Evolutionary conservation across 2,329 filamentous ascomycete genomes (phyloP), one percentile per base, ranked within the genome.

Genomic region (Geoglossum cookeanum): DNA sequence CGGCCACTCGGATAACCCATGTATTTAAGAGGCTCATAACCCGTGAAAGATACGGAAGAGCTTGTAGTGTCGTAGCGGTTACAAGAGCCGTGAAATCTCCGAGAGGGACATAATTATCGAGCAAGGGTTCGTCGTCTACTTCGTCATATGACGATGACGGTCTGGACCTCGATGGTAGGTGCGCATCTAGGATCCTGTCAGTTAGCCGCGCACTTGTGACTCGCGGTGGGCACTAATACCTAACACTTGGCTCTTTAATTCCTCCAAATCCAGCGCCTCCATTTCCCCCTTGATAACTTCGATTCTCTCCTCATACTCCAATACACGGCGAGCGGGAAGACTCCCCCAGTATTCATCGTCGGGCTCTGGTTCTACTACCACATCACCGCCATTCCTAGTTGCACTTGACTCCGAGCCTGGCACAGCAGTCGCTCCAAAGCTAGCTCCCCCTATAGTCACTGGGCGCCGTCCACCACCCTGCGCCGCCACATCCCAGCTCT

Each of bases 31-130:
- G 70, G 7, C 78, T 77, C 57, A 80, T 81, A 27, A 98, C 70
- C 57, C 78, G 82, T 8, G 87, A 84, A 47, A 96, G 72, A 59
- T 85, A 83, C 1, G 92, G 92, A 22, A 98, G 75, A 3, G 88
- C 81, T 65, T 92, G 87, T n/a, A 98, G 72, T 17, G 95, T 85
- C 37, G 91, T 94, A 32, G 90, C 87, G 0, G 92, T 96, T 58
- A 97, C 79, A 52, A 97, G 78, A 29, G 91, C 87, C 7, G 88
- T 90, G 64, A 95, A 81, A 68, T 97, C 92, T 63, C 92, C 89
- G 74, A 97, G 80, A 60, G 78, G 82, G 60, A 78, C 79, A 68
- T 86, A 86, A 47, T 74, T 72, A 33, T 63, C 64, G 52, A 66
- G 67, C 65, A 60, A 67, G 61, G 63, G 69, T 57, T 69, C 65